Evolutionary conservation across 192 early-diverging fungal species (phyloP), one percentile per base, ranked within the genome.

Genomic region (Mycoemilia scoparia): DNA sequence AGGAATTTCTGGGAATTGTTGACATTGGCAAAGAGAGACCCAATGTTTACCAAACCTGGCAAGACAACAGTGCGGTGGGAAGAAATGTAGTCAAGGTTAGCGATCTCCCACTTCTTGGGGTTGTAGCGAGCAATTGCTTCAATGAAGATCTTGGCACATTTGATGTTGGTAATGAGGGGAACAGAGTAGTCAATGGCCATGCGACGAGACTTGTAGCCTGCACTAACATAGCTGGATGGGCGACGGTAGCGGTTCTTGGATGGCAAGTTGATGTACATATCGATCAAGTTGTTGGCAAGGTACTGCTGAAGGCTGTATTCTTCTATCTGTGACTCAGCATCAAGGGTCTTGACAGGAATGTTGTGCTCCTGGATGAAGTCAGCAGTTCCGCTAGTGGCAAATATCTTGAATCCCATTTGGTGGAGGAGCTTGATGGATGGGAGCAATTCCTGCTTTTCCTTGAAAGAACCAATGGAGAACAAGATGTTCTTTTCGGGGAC

Each of bases 211-310:
- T 74, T 73, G 67, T 98, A 98, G 21, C 93, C 93, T 45, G 78
- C 80, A 39, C 76, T 80, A 57, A 93, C 82, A 56, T 96, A 98
- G 44, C 72, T 77, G 18, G 93, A 85, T 29, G 89, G 91, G 29
- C 91, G 78, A 34, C 91, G 82, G 80, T 78, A 98, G 32, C 74
- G 62, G 69, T 98, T 98, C 51, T 83, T 87, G 26, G 91, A 96
- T 21, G 93, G 93, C 66, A 98, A 67, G 53, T 98, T 98, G 69
- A 98, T 82, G 69, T 98, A 98, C 46, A 96, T 64, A 54, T 96
- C 91, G 37, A 96, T 95, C 55, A 87, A 60, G 61, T 92, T 92
- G 70, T 86, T 93, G 19, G 86, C 72, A 63, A 98, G 67, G 61
- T 96, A 84, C 59, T 93, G 84, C 43, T 84, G 73, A 43, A 98